Base-by-base conservation (phyloP, 495 filamentous ascomycete species). In the Talaromyces ruber region DNA sequence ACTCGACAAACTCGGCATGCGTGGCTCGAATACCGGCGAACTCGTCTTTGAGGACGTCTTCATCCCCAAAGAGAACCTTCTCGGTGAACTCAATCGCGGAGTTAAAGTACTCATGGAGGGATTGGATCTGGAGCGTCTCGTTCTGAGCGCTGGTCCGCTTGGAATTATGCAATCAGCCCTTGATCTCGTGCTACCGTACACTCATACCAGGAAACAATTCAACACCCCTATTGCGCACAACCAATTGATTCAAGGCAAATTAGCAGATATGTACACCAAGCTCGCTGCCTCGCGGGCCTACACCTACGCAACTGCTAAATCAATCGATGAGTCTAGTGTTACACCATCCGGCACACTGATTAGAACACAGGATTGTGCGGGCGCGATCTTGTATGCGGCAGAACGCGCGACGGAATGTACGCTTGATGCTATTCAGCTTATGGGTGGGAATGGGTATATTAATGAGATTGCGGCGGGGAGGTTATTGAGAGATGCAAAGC, bases 1-100 rank as follows among this genome's bases (percentile, higher is more conserved):
- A 75, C 85, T 98, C 8, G 95, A 98, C 76, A 98, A 98, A 76
- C 88, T 98, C 64, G 94, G 94, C 60, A 98, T 98, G 94, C 87
- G 94, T 26, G 94, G 94, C 58, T 92, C 87, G 39, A 98, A 98
- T 74, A 98, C 95, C 6, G 95, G 94, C 66, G 94, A 98, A 74
- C 81, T 98, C 12, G 79, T 95, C 55, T 96, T 98, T 67, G 92
- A 96, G 22, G 82, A 90, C 67, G 92, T 98, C 39, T 97, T 97
- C 69, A 91, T 98, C 11, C 93, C 95, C 2, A 71, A 76, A 12
- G 85, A 87, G 62, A 90, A 97, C 68, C 75, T 97, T 0, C 84
- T 98, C 4, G 94, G 95, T 12, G 72, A 83, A 51, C 67, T 95
- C 28, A 88, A 96, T 74, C 82, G 82, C 28, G 94, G 94, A 56